Percentiles rank a stretch among this genome's conserved stretches.
These are phyloP conservation scores for Xylaria arbuscula DNA, from an alignment of 2,329 filamentous ascomycete species.

Conservation along the genomic window DNA sequence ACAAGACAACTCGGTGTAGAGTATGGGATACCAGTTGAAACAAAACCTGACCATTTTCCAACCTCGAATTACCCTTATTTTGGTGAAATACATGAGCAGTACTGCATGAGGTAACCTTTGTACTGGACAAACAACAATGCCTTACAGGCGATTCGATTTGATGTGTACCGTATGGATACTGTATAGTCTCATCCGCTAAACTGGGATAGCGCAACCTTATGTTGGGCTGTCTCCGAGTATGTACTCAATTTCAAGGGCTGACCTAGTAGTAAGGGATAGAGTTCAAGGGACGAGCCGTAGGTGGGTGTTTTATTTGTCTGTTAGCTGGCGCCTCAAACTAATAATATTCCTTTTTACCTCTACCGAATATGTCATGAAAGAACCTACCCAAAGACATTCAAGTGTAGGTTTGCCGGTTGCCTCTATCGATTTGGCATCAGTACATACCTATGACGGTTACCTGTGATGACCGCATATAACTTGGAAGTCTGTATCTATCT, in stretches of 20 bases:
- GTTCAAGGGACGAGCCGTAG: constrained; percentile 24
- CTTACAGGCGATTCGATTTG: neutral
- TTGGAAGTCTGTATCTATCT: too few species aligned
- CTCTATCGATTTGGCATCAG: neutral
- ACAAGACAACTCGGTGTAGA: neutral
- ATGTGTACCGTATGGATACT: neutral
- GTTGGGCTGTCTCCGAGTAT: too few species aligned
- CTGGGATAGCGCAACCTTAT: constrained; percentile 23
- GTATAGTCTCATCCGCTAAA: constrained; percentile 3
- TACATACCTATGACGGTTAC: neutral
- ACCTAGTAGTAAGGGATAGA: neutral
- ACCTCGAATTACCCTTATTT: neutral
- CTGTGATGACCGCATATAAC: too few species aligned
- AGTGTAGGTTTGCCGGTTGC: neutral
- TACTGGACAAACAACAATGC: neutral
- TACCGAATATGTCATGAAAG: neutral
- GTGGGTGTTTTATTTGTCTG: neutral
- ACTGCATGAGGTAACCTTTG: neutral
- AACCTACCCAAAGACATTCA: neutral
- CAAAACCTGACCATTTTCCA: neutral
- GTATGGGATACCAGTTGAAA: neutral
- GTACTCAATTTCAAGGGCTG: neutral
- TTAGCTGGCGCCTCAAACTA: constrained; percentile 7
- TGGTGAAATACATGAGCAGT: neutral
- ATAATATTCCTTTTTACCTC: neutral